Percentiles rank a stretch among this genome's conserved stretches.
Evolutionary conservation across 1,284 basidiomycete genomes (phyloP).

Genomic region (Schizophyllum commune): DNA sequence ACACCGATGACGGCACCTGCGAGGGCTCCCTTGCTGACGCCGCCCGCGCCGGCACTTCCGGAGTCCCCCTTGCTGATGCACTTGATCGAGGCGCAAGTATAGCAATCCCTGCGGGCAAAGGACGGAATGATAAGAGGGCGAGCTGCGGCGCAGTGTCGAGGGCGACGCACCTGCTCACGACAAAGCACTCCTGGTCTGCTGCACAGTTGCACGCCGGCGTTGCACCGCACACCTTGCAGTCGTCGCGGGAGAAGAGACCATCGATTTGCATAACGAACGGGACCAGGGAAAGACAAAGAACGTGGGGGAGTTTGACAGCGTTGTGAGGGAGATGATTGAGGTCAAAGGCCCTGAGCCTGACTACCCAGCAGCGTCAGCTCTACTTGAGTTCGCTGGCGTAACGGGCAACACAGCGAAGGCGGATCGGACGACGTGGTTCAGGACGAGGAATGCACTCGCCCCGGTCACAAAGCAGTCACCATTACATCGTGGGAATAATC

Average conservation of each 20-base stretch:
- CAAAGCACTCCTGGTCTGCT: conserved; percentile 46
- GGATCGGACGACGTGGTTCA: neutral
- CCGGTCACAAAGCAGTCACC: neutral
- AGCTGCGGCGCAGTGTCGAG: conserved; percentile 3
- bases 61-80: conserved; percentile 32
- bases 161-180: conserved; percentile 45
- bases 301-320: conserved; percentile 21
- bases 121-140: conserved; percentile 11
- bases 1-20: conserved; percentile 64
- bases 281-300: conserved; percentile 23
- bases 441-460: neutral
- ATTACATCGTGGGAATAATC: neutral
- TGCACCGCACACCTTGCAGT: conserved; percentile 35
- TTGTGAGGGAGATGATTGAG: conserved; percentile 9
- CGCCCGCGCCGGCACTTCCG: conserved; percentile 21
- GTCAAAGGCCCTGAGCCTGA: neutral
- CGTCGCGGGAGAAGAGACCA: conserved; percentile 27
- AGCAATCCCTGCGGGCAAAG: conserved; percentile 41
- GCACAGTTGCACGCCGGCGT: conserved; percentile 48
- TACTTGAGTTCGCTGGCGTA: neutral
- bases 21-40: conserved; percentile 60
- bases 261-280: conserved; percentile 39
- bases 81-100: conserved; percentile 39
- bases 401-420: neutral
- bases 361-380: neutral